Conservation (phyloP, 208 protist genomes). For the Trypanosoma platydactyli region DNA sequence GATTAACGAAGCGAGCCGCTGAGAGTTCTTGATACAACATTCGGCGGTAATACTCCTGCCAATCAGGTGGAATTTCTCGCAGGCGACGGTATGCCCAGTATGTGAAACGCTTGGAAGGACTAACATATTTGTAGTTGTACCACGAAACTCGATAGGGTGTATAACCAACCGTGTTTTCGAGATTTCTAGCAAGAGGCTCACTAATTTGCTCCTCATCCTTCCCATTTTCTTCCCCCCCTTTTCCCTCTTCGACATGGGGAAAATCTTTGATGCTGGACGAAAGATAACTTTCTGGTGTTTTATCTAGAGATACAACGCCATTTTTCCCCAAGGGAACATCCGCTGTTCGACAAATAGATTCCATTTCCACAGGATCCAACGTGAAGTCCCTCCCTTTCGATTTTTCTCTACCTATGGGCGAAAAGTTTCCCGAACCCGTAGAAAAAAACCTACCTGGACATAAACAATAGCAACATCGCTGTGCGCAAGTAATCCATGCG, state of each 20-base stretch:
- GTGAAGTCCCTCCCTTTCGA: conserved; percentile 20
- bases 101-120: conserved; percentile 74
- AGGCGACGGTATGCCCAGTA: conserved; percentile 85
- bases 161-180: conserved; percentile 50
- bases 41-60: conserved; percentile 83
- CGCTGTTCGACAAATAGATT: conserved; percentile 19
- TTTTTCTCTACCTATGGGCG: background rate
- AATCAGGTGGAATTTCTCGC: conserved; percentile 77
- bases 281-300: background rate
- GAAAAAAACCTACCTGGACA: conserved; percentile 8
- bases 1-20: conserved; percentile 78
- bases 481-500: background rate
- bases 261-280: conserved; percentile 2
- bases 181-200: conserved; percentile 58
- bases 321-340: background rate
- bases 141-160: conserved; percentile 79
- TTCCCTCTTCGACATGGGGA: background rate
- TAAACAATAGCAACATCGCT: background rate
- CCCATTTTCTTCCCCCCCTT: background rate
- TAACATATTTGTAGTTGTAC: conserved; percentile 69
- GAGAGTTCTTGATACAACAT: conserved; percentile 85
- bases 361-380: conserved; percentile 33
- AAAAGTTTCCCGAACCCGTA: background rate
- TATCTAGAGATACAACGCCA: background rate
- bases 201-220: background rate